Conservation (phyloP, 768 basidiomycete species). For the Ramaria sp. region DNA sequence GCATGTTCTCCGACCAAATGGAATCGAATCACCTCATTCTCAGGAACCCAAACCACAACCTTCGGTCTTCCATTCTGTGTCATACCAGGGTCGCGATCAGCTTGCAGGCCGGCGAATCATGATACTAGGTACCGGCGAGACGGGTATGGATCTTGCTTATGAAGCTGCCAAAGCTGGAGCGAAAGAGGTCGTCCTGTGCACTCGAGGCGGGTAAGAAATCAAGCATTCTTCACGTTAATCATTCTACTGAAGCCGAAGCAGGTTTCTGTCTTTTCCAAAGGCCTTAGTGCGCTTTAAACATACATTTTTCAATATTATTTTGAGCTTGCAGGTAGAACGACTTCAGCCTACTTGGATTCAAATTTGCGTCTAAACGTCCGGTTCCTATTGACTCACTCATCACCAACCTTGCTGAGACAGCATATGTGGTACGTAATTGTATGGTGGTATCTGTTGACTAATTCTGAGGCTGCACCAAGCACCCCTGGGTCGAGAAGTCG, state of each 20-base stretch:
- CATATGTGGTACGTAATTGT: slow-evolving; percentile 32
- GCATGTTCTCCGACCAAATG: slow-evolving; percentile 19
- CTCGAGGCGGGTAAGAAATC: slow-evolving; percentile 32
- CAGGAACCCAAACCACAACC: slow-evolving; percentile 16
- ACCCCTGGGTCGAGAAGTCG: slow-evolving; percentile 46
- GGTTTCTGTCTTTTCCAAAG: slow-evolving; percentile 51
- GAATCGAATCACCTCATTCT: slow-evolving; percentile 6
- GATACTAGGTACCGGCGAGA: slow-evolving; percentile 52
- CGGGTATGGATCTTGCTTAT: slow-evolving; percentile 49
- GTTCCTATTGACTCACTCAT: slow-evolving; percentile 39
- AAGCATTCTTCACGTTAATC: background rate
- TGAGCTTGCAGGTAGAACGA: slow-evolving; percentile 29
- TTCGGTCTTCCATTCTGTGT: slow-evolving; percentile 34
- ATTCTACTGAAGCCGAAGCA: slow-evolving; percentile 9
- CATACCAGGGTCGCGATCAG: slow-evolving; percentile 39
- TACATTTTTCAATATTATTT: background rate
- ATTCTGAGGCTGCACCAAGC: slow-evolving; percentile 19
- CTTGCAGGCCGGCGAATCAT: slow-evolving; percentile 36
- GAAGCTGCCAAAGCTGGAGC: slow-evolving; percentile 39
- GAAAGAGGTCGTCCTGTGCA: slow-evolving; percentile 40
- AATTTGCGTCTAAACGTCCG: slow-evolving; percentile 28
- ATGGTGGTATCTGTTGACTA: background rate
- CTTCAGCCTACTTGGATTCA: slow-evolving; percentile 41
- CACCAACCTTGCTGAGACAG: slow-evolving; percentile 46
- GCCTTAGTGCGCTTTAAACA: slow-evolving; percentile 25